phyloP scores from a whole-genome alignment of 2,329 filamentous ascomycete genomes.

The Botrytis paeoniae region DNA sequence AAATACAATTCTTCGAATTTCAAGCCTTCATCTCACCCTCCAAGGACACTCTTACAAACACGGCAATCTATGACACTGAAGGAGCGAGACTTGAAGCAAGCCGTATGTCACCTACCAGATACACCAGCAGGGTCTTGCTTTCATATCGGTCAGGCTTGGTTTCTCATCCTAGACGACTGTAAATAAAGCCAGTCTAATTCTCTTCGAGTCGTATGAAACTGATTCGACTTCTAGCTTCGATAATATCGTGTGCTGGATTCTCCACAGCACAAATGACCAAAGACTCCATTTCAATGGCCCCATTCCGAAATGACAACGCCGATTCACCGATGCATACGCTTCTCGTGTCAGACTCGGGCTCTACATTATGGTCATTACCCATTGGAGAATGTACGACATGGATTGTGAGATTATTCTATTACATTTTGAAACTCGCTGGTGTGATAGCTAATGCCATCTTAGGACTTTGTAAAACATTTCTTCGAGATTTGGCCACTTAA shows the following conservation, averaged over 20 bases:
- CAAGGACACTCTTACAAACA: constrained; percentile 45
- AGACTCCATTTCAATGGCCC: background rate
- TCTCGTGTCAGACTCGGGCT: background rate
- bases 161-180: constrained; percentile 46
- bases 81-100: constrained; percentile 47
- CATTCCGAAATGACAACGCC: background rate
- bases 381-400: constrained; percentile 7
- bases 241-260: background rate
- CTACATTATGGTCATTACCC: constrained; percentile 1
- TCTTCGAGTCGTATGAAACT: background rate
- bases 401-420: background rate
- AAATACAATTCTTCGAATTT: constrained; percentile 40
- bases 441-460: background rate
- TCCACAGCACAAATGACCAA: background rate
- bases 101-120: constrained; percentile 42
- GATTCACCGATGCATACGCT: background rate
- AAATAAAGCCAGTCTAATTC: constrained; percentile 23
- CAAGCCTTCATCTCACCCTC: constrained; percentile 41
- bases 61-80: constrained; percentile 42
- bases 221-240: background rate
- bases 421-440: background rate
- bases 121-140: constrained; percentile 43
- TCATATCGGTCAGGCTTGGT: constrained; percentile 50
- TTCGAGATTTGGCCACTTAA: constrained; percentile 6
- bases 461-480: constrained; percentile 15